A percentile compares a stretch with the other conserved stretches of the same genome.
Conservation (phyloP, 2,329 filamentous ascomycete genomes). For the Trichoderma atrobrunneum region DNA sequence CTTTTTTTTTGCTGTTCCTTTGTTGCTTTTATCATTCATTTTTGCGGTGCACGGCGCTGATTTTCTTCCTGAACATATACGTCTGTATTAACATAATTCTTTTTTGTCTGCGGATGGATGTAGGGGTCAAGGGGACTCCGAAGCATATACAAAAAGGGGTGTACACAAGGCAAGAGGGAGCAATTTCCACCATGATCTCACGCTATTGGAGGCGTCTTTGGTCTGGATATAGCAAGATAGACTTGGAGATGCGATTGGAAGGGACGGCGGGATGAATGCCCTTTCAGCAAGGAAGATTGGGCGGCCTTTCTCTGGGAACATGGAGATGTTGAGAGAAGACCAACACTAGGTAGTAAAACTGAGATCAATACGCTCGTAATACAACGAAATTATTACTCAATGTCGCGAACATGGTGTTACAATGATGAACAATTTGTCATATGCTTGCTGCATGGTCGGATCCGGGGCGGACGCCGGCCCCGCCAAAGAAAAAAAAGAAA, state of each 20-base stretch:
- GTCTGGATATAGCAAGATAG: background rate
- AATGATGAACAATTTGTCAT: background rate
- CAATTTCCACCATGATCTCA: conserved; percentile 6
- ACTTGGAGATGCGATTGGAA: background rate
- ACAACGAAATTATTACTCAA: background rate
- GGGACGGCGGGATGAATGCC: background rate
- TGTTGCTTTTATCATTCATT: background rate
- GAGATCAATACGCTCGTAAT: background rate
- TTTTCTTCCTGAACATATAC: background rate
- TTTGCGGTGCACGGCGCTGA: background rate
- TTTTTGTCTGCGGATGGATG: background rate
- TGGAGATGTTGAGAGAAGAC: background rate
- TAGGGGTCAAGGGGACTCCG: background rate
- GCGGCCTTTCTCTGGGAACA: background rate
- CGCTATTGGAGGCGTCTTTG: conserved; percentile 10
- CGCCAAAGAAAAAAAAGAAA: background rate
- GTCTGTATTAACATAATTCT: background rate
- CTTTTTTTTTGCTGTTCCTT: background rate
- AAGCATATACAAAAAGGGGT: conserved; percentile 1
- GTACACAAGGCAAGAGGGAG: conserved; percentile 2
- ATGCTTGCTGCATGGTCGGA: background rate
- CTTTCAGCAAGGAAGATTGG: background rate
- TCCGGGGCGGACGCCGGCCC: background rate
- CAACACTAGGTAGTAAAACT: background rate
- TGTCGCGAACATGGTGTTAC: background rate